Base-by-base conservation (phyloP, 768 basidiomycete genomes). In the Russula lepida region DNA sequence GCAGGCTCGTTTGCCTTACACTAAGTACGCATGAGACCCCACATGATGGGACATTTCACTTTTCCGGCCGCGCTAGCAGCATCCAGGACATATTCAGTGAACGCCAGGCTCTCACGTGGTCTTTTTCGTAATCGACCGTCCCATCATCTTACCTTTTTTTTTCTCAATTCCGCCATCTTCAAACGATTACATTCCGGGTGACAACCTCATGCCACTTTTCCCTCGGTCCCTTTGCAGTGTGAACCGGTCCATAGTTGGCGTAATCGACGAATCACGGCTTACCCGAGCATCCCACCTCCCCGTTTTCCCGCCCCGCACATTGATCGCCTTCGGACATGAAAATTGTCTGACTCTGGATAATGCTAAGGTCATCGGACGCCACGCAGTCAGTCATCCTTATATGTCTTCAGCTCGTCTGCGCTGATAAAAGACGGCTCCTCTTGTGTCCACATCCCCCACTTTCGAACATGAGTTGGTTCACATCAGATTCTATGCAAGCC, bases 31-130 rank as follows among this genome's bases (percentile, higher is more conserved):
- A 63, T 58, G 57, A 52, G 62, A 63, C 62, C 56, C 41, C 51
- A 54, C 62, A 58, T 58, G 62, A 58, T 44, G 30, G 51, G 46
- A 25, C 46, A 54, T 63, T 54, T 62, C 35, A 47, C 21, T 13
- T n/a, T 47, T 57, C 46, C n/a, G 25, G 62, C 62, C 62, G 62
- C 62, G 62, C 28, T 63, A 63, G 50, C 57, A 58, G 62, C 62
- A 54, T 49, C 23, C 27, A 49, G 30, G 11, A 32, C 17, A 37
- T 23, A 54, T 55, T 54, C 56, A 15, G 37, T 25, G n/a, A 41
- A 44, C 19, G 37, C 19, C 44, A 58, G 46, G 46, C 13, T 27
- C 41, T 46, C 57, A 23, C 52, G 57, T 25, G 62, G 52, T 25
- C 11, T 37, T 30, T 52, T 58, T 58, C 56, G 56, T 58, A 62